Conservation (phyloP, 1,284 basidiomycete species). For the Ganoderma leucocontextum region DNA sequence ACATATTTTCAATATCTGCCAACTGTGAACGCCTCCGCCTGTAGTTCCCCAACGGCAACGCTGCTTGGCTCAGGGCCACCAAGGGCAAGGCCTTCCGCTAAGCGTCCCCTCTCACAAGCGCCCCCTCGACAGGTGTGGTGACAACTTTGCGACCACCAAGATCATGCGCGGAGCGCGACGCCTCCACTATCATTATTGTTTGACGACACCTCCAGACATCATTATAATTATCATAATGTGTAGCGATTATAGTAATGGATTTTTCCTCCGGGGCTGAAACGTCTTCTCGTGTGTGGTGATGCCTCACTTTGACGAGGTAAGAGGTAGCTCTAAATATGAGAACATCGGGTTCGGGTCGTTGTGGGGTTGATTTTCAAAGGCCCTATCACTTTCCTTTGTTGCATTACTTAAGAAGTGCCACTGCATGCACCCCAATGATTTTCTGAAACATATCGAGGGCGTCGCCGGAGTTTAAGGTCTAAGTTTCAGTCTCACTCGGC, state of each 20-base stretch:
- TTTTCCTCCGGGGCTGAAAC: slow-evolving; percentile 1
- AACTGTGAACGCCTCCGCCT: neutral
- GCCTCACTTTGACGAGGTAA: too few relatives aligned
- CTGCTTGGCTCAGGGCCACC: slow-evolving; percentile 25
- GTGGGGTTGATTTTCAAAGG: too few relatives aligned
- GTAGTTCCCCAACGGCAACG: slow-evolving; percentile 30
- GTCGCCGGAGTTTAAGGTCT: too few relatives aligned
- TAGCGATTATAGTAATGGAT: slow-evolving; percentile 10
- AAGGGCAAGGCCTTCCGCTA: slow-evolving; percentile 25
- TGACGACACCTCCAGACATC: neutral
- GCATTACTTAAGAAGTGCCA: too few relatives aligned
- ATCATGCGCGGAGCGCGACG: slow-evolving; percentile 5
- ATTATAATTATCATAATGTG: slow-evolving; percentile 11
- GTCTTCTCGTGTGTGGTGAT: slow-evolving; percentile 1
- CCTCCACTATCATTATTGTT: neutral
- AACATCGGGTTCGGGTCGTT: too few relatives aligned
- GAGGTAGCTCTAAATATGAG: too few relatives aligned
- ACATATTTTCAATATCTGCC: neutral
- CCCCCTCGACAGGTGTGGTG: neutral
- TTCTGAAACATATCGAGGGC: too few relatives aligned
- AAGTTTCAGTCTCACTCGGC: too few relatives aligned
- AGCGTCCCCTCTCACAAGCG: neutral
- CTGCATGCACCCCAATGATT: too few relatives aligned
- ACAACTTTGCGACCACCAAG: neutral
- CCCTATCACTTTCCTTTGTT: too few relatives aligned